Base-by-base conservation (phyloP, 2,329 filamentous ascomycete genomes). In the Aureobasidium sp. region DNA sequence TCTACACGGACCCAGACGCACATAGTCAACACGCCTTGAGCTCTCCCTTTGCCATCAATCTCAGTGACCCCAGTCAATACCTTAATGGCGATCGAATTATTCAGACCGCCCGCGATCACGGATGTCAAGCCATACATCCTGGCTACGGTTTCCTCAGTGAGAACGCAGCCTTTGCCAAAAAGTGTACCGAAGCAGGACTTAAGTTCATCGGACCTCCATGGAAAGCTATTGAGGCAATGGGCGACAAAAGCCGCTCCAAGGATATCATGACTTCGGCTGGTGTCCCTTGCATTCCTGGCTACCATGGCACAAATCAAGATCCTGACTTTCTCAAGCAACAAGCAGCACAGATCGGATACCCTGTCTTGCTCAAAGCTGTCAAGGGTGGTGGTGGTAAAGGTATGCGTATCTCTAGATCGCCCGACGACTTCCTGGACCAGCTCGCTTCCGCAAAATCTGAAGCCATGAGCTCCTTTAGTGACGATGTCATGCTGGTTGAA, bases 261-360 rank as follows among this genome's bases (percentile, higher is more conserved):
- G 89, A 96, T 72, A 97, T 99, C 71, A 97, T 99, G 94, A 91
- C 85, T 37, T 85, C 86, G 5, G 93, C 94, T n/a, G 91, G 92
- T 9, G 94, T 99, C 3, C 92, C 92, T 5, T 97, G 94, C 70
- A 94, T 99, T 53, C 94, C 94, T 0, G 94, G 94, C 0, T 99
- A 99, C 71, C 94, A 97, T 73, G 94, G 94, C 20, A 70, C 81
- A 1, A 90, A 96, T 59, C 94, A 99, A 77, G 85, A 88, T 53
- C 78, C 82, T 1, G 72, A 76, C 9, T 79, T 81, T 64, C 77
- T 88, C 32, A 82, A 90, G 61, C 77, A 79, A 10, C 86, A 93
- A 72, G 93, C 94, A 8, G 84, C 83, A 68, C 85, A 89, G 66
- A 87, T 89, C 68, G 83, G 83, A 64, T 86, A 84, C 66, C 84